These are phyloP conservation scores for Talaromyces sp. DNA, from an alignment of 2,329 filamentous ascomycete species.

Conservation along the genomic window DNA sequence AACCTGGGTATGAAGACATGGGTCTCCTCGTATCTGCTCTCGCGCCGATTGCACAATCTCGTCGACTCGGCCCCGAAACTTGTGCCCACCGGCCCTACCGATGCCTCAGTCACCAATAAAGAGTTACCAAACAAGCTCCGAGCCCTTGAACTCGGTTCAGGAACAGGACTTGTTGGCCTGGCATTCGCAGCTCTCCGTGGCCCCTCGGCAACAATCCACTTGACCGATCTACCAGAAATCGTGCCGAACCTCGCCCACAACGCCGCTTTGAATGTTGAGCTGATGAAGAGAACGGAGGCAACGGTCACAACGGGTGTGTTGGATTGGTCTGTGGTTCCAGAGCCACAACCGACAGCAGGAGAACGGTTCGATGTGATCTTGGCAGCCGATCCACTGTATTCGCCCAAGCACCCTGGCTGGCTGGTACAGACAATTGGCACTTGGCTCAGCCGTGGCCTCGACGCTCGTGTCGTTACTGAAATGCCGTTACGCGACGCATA, in stretches of 20 bases:
- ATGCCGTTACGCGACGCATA: slow-evolving; percentile 76
- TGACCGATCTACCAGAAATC: slow-evolving; percentile 86
- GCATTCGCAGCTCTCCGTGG: slow-evolving; percentile 74
- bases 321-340: slow-evolving; percentile 63
- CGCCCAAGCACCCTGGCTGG: slow-evolving; percentile 75
- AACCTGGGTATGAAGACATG: slow-evolving; percentile 93
- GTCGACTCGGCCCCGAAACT: slow-evolving; percentile 43
- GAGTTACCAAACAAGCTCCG: slow-evolving; percentile 29
- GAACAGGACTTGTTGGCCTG: slow-evolving; percentile 87
- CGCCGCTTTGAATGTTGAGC: slow-evolving; percentile 62
- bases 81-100: slow-evolving; percentile 29
- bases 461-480: slow-evolving; percentile 74
- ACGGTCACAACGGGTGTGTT: slow-evolving; percentile 65
- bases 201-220: slow-evolving; percentile 59
- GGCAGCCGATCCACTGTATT: slow-evolving; percentile 85
- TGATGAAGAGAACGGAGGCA: slow-evolving; percentile 60
- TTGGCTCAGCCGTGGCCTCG: slow-evolving; percentile 62
- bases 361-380: slow-evolving; percentile 67
- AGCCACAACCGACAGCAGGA: slow-evolving; percentile 30
- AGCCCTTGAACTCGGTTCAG: slow-evolving; percentile 80
- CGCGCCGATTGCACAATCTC: slow-evolving; percentile 63
- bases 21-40: slow-evolving; percentile 86
- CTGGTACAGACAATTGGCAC: slow-evolving; percentile 70
- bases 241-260: slow-evolving; percentile 80
- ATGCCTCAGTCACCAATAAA: slow-evolving; percentile 19